phyloP scores from a whole-genome alignment of 345 rosid genomes.

The Durio zibethinus region DNA sequence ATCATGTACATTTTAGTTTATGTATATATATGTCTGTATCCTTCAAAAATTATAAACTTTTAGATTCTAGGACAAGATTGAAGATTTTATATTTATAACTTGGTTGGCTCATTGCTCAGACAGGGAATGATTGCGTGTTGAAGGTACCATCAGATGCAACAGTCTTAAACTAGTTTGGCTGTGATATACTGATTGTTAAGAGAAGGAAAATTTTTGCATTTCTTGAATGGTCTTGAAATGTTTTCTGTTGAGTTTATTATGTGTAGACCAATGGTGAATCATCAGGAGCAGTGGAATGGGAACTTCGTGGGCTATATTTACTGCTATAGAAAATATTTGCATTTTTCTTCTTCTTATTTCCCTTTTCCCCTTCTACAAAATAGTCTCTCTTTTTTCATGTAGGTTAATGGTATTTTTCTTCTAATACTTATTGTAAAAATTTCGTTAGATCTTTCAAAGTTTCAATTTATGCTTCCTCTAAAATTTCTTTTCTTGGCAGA shows the following conservation, averaged over 20 bases:
- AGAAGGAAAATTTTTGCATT: neutral
- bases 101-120: neutral
- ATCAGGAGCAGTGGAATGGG: constrained; percentile 1
- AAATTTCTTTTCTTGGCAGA: constrained; percentile 45
- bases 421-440: neutral
- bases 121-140: neutral
- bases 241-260: neutral
- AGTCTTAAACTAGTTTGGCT: neutral
- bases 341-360: neutral
- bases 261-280: neutral
- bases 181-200: neutral
- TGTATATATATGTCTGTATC: neutral
- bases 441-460: neutral
- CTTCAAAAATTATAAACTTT: neutral
- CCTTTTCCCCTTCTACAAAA: neutral
- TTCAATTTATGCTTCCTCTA: neutral
- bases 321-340: neutral
- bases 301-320: neutral
- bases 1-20: neutral
- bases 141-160: neutral
- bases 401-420: neutral
- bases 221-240: neutral
- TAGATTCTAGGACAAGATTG: neutral
- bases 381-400: neutral
- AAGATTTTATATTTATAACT: neutral